Percentiles rank a stretch among this genome's conserved stretches.
phyloP scores from a whole-genome alignment of 116 monocot genomes.

The Iris pallida region DNA sequence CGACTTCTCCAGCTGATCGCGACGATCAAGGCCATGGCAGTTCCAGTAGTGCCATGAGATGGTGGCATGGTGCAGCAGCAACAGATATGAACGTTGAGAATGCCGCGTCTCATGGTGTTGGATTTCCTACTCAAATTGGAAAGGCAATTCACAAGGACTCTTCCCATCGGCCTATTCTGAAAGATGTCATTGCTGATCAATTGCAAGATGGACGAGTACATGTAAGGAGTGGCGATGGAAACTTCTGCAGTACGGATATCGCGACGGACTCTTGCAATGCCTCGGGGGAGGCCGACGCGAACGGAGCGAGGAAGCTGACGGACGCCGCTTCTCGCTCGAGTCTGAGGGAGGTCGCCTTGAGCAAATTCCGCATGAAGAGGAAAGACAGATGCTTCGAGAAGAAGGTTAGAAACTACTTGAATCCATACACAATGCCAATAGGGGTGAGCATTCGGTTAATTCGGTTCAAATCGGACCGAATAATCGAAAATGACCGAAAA shows the following conservation, averaged over 20 bases:
- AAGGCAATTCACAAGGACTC: background rate
- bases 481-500: too few species aligned
- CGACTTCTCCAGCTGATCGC: conserved; percentile 1
- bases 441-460: too few species aligned
- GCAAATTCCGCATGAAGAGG: conserved; percentile 64
- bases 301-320: background rate
- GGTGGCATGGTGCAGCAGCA: background rate
- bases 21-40: conserved; percentile 9
- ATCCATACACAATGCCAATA: too few species aligned
- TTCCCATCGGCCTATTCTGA: conserved; percentile 10
- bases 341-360: conserved; percentile 55
- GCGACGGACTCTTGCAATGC: background rate
- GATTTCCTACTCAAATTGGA: conserved; percentile 5
- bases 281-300: background rate
- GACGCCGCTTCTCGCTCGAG: conserved; percentile 11
- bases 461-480: too few species aligned
- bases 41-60: background rate
- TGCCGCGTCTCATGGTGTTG: background rate
- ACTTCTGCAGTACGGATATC: background rate
- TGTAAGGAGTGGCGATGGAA: background rate
- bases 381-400: conserved; percentile 84
- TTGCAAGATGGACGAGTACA: background rate
- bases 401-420: conserved; percentile 44
- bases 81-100: conserved; percentile 1
- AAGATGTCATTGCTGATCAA: background rate